A percentile compares a stretch with the other conserved stretches of the same genome.
phyloP scores from a whole-genome alignment of 768 basidiomycete species.

The Suillus occidentalis region DNA sequence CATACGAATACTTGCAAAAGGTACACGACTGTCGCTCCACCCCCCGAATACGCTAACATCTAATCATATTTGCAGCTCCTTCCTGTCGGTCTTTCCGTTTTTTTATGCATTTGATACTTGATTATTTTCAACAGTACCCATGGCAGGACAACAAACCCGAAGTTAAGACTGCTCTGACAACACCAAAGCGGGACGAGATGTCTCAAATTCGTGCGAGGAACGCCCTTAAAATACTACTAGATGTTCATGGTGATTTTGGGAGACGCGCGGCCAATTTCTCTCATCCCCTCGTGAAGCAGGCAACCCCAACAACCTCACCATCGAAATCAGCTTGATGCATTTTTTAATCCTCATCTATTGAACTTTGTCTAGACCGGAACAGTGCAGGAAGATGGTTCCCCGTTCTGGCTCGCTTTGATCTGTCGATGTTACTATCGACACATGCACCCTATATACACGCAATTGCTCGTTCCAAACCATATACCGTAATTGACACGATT shows the following conservation, averaged over 20 bases:
- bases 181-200: conserved; percentile 74
- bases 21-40: conserved; percentile 34
- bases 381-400: neutral
- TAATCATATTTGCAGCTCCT: conserved; percentile 26
- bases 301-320: conserved; percentile 13
- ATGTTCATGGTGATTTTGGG: conserved; percentile 89
- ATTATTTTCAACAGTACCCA: conserved; percentile 60
- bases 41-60: neutral
- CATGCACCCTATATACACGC: neutral
- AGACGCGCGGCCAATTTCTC: conserved; percentile 46
- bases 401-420: neutral
- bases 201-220: conserved; percentile 89
- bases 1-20: conserved; percentile 72
- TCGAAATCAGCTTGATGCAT: conserved; percentile 20
- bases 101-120: conserved; percentile 5
- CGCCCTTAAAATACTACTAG: conserved; percentile 88
- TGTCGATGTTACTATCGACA: neutral
- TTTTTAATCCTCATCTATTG: neutral
- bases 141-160: conserved; percentile 68
- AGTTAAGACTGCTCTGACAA: conserved; percentile 67
- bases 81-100: conserved; percentile 25
- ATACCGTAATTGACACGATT: conserved; percentile 4
- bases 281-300: conserved; percentile 20
- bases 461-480: neutral
- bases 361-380: conserved; percentile 1